Conservation (phyloP, 2,329 filamentous ascomycete genomes). For the Scedosporium minutisporum region DNA sequence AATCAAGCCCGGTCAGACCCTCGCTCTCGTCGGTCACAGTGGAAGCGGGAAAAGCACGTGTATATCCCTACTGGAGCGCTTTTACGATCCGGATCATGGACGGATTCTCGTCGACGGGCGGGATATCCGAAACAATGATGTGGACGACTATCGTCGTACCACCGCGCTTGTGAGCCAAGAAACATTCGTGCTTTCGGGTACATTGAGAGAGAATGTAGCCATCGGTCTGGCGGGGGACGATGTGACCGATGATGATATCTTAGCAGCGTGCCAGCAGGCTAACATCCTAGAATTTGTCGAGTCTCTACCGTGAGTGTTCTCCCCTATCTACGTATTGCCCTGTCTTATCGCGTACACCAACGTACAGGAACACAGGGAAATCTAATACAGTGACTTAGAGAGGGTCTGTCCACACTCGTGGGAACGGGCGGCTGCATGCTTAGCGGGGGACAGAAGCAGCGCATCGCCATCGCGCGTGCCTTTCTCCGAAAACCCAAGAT, state of each 20-base stretch:
- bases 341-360: too few relatives aligned
- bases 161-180: slow-evolving; percentile 31
- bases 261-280: slow-evolving; percentile 40
- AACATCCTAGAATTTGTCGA: slow-evolving; percentile 47
- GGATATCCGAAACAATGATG: too few relatives aligned
- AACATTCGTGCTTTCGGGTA: slow-evolving; percentile 34
- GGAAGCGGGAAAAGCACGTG: slow-evolving; percentile 53
- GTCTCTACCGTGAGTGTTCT: slow-evolving; percentile 29
- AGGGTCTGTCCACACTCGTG: slow-evolving; percentile 53
- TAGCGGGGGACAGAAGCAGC: slow-evolving; percentile 64
- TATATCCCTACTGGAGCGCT: slow-evolving; percentile 39
- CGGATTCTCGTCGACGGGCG: too few relatives aligned
- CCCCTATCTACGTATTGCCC: too few relatives aligned
- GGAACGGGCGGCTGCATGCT: slow-evolving; percentile 59
- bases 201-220: slow-evolving; percentile 44
- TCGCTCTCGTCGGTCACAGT: slow-evolving; percentile 46
- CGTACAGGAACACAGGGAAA: too few relatives aligned
- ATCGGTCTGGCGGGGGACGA: too few relatives aligned
- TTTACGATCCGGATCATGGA: slow-evolving; percentile 26
- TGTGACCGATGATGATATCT: too few relatives aligned
- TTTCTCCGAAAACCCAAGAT: slow-evolving; percentile 58
- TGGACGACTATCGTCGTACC: too few relatives aligned
- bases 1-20: too few relatives aligned
- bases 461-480: slow-evolving; percentile 62
- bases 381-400: slow-evolving; percentile 6